phyloP scores from a whole-genome alignment of 441 rosid genomes.

The Metrosideros polymorpha region DNA sequence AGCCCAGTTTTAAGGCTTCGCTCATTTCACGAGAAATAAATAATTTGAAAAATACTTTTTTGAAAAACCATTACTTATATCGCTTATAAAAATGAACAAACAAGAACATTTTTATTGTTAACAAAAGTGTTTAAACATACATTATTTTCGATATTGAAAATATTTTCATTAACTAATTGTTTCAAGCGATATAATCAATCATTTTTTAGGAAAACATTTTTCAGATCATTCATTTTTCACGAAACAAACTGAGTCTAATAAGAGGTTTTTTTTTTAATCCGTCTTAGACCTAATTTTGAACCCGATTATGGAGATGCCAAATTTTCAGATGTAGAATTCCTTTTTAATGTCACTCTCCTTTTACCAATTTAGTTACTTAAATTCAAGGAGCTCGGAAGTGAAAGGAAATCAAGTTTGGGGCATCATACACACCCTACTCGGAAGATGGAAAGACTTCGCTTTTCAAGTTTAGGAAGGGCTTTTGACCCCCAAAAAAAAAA shows the following conservation, averaged over 20 bases:
- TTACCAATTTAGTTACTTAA: background rate
- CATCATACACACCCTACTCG: background rate
- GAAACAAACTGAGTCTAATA: rapidly evolving
- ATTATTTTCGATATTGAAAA: rapidly evolving
- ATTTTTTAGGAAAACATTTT: rapidly evolving
- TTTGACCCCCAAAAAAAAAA: too few relatives aligned
- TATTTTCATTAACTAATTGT: background rate
- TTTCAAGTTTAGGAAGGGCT: background rate
- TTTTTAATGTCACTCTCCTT: background rate
- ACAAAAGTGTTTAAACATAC: rapidly evolving
- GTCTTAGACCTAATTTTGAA: background rate
- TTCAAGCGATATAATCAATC: rapidly evolving
- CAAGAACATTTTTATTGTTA: rapidly evolving
- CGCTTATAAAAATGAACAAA: rapidly evolving
- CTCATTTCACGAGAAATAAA: background rate
- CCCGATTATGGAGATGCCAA: background rate
- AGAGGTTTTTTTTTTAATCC: background rate
- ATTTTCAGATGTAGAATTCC: background rate
- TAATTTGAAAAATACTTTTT: background rate
- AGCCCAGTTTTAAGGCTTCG: background rate
- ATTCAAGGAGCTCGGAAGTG: background rate
- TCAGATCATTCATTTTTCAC: rapidly evolving
- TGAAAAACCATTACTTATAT: rapidly evolving
- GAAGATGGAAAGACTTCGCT: background rate
- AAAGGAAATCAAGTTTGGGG: background rate